phyloP scores from a whole-genome alignment of 441 rosid genomes.

The Arabidopsis hybrid region DNA sequence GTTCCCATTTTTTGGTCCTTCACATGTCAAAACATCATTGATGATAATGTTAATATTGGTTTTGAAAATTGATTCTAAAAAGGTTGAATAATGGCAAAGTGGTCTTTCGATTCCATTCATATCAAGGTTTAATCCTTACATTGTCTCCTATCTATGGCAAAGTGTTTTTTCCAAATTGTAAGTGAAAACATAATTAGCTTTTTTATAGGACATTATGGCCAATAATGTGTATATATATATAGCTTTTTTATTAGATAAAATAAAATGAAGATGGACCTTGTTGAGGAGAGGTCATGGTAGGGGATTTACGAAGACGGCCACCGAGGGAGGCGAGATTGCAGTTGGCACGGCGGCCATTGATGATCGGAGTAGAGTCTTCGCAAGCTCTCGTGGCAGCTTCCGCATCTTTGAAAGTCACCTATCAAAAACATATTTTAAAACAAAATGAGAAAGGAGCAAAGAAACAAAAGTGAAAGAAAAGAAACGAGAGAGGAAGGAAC shows the following conservation, averaged over 20 bases:
- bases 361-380: slow-evolving; percentile 77
- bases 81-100: neutral
- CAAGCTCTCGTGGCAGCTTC: slow-evolving; percentile 88
- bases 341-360: slow-evolving; percentile 92
- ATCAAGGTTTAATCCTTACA: neutral
- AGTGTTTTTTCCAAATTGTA: neutral
- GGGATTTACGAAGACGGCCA: slow-evolving; percentile 73
- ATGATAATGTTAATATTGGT: neutral
- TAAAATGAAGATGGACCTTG: slow-evolving; percentile 53
- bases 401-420: slow-evolving; percentile 92
- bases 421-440: neutral
- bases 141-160: neutral
- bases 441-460: neutral
- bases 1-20: slow-evolving; percentile 61
- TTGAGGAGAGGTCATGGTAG: slow-evolving; percentile 52
- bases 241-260: too few species aligned
- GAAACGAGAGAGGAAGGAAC: neutral
- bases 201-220: neutral
- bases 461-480: neutral
- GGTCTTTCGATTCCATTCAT: neutral
- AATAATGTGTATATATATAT: neutral
- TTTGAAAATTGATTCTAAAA: slow-evolving; percentile 1
- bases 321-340: slow-evolving; percentile 93
- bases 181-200: neutral
- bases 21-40: slow-evolving; percentile 36